phyloP scores from a whole-genome alignment of 2,329 filamentous ascomycete species.

The Fusarium sp. region DNA sequence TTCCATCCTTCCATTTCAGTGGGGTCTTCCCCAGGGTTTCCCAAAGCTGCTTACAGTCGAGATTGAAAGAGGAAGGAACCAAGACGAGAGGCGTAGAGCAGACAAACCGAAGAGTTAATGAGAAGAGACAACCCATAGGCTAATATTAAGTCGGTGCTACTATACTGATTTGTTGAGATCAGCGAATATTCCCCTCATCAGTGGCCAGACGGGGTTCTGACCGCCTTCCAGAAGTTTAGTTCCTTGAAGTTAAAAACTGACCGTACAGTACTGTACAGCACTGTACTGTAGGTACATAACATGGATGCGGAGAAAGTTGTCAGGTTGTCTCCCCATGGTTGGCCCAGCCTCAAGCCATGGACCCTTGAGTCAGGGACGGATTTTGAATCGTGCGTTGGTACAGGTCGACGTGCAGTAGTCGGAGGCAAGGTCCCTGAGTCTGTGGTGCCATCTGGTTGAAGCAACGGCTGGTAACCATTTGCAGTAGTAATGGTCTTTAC shows the following conservation, averaged over 20 bases:
- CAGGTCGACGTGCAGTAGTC: constrained; percentile 33
- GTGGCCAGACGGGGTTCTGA: constrained; percentile 29
- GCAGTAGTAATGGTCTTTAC: constrained; percentile 21
- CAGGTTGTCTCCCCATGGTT: constrained; percentile 28
- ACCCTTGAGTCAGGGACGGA: constrained; percentile 40
- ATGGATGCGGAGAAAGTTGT: constrained; percentile 30
- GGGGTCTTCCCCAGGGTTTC: constrained; percentile 24
- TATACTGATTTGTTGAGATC: constrained; percentile 12
- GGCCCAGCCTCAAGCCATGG: constrained; percentile 21
- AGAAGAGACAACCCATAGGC: not conserved
- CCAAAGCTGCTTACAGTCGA: not conserved
- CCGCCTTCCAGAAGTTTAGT: constrained; percentile 37
- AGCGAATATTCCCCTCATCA: constrained; percentile 27
- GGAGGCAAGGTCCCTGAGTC: constrained; percentile 26
- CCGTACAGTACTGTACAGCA: not conserved
- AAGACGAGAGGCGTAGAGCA: constrained; percentile 4
- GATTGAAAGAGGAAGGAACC: constrained; percentile 28
- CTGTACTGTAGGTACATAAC: not conserved
- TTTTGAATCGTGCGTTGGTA: constrained; percentile 19
- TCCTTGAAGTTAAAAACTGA: not conserved
- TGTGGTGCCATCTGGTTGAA: constrained; percentile 27
- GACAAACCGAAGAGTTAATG: not conserved
- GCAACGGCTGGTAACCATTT: constrained; percentile 38
- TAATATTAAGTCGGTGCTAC: not conserved
- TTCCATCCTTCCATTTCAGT: constrained; percentile 2